phyloP scores from a whole-genome alignment of 129 eudicot genomes.

The Flaveria ramosissima region DNA sequence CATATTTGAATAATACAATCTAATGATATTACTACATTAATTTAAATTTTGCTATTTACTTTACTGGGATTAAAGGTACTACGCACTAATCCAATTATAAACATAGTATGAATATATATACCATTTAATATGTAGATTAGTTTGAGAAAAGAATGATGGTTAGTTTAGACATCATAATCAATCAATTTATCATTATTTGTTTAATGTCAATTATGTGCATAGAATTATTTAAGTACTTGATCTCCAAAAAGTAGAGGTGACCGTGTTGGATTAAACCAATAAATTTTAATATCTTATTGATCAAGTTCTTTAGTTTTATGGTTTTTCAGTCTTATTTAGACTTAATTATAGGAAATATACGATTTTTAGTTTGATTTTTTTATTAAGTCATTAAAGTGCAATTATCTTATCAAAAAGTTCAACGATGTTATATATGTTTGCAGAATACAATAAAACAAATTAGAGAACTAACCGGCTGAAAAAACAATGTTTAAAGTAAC shows the following conservation, averaged over 20 bases:
- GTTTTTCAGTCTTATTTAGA: too few relatives aligned
- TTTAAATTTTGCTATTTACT: neutral
- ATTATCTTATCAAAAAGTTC: too few relatives aligned
- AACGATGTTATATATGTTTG: too few relatives aligned
- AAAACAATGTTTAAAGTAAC: neutral
- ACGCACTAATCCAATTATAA: neutral
- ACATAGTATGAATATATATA: too few relatives aligned
- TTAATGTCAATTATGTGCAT: neutral
- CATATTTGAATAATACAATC: neutral
- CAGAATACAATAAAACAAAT: neutral
- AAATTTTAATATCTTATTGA: neutral
- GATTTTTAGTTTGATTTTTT: too few relatives aligned
- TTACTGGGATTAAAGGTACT: neutral
- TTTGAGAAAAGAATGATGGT: slow-evolving; percentile 21
- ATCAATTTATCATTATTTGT: slow-evolving; percentile 12
- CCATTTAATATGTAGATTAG: neutral
- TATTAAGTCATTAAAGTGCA: too few relatives aligned
- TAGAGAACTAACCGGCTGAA: neutral
- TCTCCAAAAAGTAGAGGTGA: slow-evolving; percentile 1
- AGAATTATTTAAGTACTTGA: neutral
- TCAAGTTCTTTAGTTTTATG: neutral
- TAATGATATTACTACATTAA: neutral
- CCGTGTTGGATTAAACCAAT: neutral
- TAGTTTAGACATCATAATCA: slow-evolving; percentile 14
- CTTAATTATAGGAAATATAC: too few relatives aligned